Percentiles rank a stretch among this genome's conserved stretches.
Conservation (phyloP, 176 grass and related monocot species). For the Triticum monococcum region DNA sequence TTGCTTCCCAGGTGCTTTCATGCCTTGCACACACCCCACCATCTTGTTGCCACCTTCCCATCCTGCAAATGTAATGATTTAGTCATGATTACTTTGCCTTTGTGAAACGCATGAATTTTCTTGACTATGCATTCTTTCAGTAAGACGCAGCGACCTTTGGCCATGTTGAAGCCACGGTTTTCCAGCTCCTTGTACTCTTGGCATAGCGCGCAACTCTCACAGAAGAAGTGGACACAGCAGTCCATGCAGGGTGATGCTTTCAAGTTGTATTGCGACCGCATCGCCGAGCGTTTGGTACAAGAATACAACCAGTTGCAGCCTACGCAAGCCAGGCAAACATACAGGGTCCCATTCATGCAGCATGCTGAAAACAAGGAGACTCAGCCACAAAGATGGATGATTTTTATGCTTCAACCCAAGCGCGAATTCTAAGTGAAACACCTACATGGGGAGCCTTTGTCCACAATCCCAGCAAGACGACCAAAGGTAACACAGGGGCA, state of each 20-base stretch:
- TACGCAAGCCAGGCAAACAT: conserved; percentile 18
- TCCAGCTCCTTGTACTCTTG: conserved; percentile 73
- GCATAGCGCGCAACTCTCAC: conserved; percentile 50
- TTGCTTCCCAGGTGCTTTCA: conserved; percentile 48
- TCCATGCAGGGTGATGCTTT: conserved; percentile 56
- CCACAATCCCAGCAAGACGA: conserved; percentile 50
- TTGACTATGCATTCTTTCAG: background rate
- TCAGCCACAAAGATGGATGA: background rate
- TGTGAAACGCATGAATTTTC: background rate
- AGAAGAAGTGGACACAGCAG: conserved; percentile 64
- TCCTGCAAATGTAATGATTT: conserved; percentile 37
- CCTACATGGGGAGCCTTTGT: conserved; percentile 55
- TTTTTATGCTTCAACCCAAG: background rate
- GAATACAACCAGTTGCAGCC: conserved; percentile 51
- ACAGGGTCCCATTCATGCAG: conserved; percentile 38
- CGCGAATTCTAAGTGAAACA: background rate
- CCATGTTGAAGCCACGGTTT: conserved; percentile 55
- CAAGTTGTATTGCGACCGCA: conserved; percentile 47
- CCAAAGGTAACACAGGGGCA: conserved; percentile 73
- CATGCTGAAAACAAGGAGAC: conserved; percentile 38
- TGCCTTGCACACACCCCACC: conserved; percentile 40
- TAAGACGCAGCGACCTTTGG: conserved; percentile 37
- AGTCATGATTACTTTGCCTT: background rate
- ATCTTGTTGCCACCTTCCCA: conserved; percentile 55
- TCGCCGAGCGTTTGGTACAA: conserved; percentile 52